Base-by-base conservation (phyloP, 495 filamentous ascomycete species). In the Parathielavia appendiculata region DNA sequence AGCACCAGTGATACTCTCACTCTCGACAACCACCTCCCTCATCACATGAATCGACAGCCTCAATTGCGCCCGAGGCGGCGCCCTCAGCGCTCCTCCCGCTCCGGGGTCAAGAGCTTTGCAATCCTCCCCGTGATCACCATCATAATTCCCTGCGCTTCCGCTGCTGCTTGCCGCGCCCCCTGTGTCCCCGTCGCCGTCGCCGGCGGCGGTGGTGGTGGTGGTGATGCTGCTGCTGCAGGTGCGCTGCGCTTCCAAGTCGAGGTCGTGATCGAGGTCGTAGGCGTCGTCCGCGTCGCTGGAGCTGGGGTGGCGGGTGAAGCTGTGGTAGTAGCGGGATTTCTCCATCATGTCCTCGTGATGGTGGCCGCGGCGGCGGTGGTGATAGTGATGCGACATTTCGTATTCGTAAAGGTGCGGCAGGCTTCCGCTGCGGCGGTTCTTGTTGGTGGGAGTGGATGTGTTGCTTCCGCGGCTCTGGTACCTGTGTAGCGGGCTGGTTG, bases 21-120 rank as follows among this genome's bases (percentile, higher is more conserved):
- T 30, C 26, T 6, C 19, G 11, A 62, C 57, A 12, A 54, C 16
- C 12, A 62, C 65, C 16, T 51, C 53, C 56, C 51, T 59, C 11
- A 60, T 62, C 14, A 63, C 53, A 14, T 63, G 51, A 19, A 59
- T 66, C n/a, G 63, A 59, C 39, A 67, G 23, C 19, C 62, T 44
- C 39, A 66, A 7, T 48, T 68, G 66, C 6, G 61, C 66, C 48
- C 40, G 58, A 7, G 67, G 61, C 38, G 65, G 66, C 14, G 67
- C 63, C 19, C 56, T 48, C 13, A 70, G 34, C 2, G 52, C 40
- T 4, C 34, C 53, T 5, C 43, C 53, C 8, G 22, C 48, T 8
- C 12, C 26, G 5, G 22, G 12, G 13, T 46, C 48, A 4, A 52
- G 39, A 23, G 36, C 19, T 0, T 12, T 41, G 17, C 45, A 30